Base-by-base conservation (phyloP, 352 stramenopile species). In the Phytophthora macrochlamydospora region DNA sequence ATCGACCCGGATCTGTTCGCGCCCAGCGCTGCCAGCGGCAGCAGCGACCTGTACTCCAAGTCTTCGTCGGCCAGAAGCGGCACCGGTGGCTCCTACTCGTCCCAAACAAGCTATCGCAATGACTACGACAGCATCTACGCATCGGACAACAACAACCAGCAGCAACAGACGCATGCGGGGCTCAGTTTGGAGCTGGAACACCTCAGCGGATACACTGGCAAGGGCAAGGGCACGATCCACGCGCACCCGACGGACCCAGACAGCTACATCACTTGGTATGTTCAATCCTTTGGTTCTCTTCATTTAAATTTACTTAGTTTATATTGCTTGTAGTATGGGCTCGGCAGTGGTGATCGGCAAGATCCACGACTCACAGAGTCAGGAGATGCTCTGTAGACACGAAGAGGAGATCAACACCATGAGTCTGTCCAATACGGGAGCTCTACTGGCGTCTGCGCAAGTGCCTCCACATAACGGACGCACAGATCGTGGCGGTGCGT, bases 101-200 rank as follows among this genome's bases (percentile, higher is more conserved):
- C 56, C 1, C 56, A 48, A 1, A 37, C 45, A 3, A 28, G 43
- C 32, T 67, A 63, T 51, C 35, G 28, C 28, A 56, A 65, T 53
- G 60, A 54, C 45, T 51, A 67, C 49, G 42, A 64, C 29, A 56
- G 66, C 48, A 56, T 65, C 4, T 73, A 76, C 29, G 38, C 54
- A 5, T 52, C 30, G 4, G 30, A 12, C 32, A 67, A 55, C 29
- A 73, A 74, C 30, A 60, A 31, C 51, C 54, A 12, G 28, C 33
- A 12, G 29, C 9, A 56, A 6, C 67, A 51, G 6, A 69, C 61
- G 3, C 29, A 29, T 13, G 30, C 37, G 14, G 49, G 44, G 11
- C 32, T 73, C 13, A 61, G 46, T 35, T 61, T 93, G 8, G 85
- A 92, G 67, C 71, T 93, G 6, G 83, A 93, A 59, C 83, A 91